Evolutionary conservation across 257 asterid genomes (phyloP).

Genomic region (Solanum virginianum): DNA sequence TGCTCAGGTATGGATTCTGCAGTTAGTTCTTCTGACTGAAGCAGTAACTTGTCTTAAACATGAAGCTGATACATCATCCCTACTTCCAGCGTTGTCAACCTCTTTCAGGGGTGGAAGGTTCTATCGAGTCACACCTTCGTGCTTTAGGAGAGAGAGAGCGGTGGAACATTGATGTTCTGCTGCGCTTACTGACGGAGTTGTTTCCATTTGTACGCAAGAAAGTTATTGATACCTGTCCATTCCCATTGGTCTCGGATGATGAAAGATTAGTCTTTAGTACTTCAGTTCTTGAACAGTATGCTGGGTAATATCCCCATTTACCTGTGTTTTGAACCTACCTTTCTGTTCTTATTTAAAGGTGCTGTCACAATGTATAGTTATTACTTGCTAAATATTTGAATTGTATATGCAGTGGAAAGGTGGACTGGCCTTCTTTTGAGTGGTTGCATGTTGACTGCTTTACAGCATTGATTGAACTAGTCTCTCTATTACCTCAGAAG

Average conservation of each 20-base stretch:
- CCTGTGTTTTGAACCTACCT: neutral
- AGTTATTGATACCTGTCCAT: constrained; percentile 75
- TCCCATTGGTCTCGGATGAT: constrained; percentile 46
- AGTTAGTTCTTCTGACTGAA: neutral
- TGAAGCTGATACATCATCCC: constrained; percentile 21
- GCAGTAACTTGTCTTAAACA: neutral
- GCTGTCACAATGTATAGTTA: neutral
- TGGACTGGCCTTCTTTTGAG: constrained; percentile 87
- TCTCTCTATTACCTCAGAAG: constrained; percentile 81
- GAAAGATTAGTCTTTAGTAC: constrained; percentile 30
- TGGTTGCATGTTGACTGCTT: constrained; percentile 85
- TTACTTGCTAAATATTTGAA: constrained; percentile 1
- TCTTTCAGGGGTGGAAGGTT: constrained; percentile 97
- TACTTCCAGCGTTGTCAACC: constrained; percentile 78
- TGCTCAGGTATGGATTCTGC: constrained; percentile 46
- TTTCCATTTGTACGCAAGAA: constrained; percentile 60
- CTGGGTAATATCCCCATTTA: constrained; percentile 40
- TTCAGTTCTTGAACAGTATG: constrained; percentile 60
- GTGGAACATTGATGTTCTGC: constrained; percentile 79
- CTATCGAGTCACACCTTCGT: constrained; percentile 89
- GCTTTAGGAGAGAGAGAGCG: constrained; percentile 97
- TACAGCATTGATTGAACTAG: constrained; percentile 74
- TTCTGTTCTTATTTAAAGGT: neutral
- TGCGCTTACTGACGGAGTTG: constrained; percentile 73
- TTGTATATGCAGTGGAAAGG: constrained; percentile 50